Evolutionary conservation across 2,329 filamentous ascomycete genomes (phyloP), one percentile per base, ranked within the genome.

Genomic region (Colletotrichum costaricense): DNA sequence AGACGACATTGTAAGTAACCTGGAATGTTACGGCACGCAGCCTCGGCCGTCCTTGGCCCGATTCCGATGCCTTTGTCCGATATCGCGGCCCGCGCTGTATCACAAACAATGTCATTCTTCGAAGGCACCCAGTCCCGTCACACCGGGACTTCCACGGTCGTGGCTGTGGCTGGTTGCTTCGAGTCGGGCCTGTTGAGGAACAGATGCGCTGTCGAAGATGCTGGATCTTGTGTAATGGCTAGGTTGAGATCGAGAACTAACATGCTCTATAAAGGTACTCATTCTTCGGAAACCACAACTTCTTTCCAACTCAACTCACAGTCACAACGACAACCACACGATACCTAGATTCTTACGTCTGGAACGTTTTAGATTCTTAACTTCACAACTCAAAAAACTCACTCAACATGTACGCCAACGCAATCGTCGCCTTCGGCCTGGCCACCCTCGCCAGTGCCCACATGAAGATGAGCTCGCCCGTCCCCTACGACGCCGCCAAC

Each of bases 381-480:
- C 69, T 75, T 67, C 62, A 71, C 69, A 72, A 65, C 52, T 58
- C 35, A 49, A 78, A 42, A 42, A 42, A 19, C 38, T 83, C 84
- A 81, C 84, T 86, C 84, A 89, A 82, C 78, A 89, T 90, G 88
- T 83, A 84, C 78, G 79, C 84, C 66, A 88, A 88, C 78, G 80
- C 86, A 76, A 78, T 90, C 75, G 81, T 89, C 66, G 69, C 86
- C 57, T 78, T 85, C 89, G 88, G 90, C 79, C 81, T 95, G 78
- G 87, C 88, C 77, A 84, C 90, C 74, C 77, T 89, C 67, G 89
- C 87, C 77, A 88, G 90, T 63, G 94, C 93, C 56, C 97, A 98
- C 82, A 93, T 98, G 88, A 84, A 89, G 54, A 92, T 98, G 87
- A 83, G 79, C 65, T 86, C 84, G 9, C 96, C 97, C 0, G 80